Base-by-base conservation (phyloP, 768 basidiomycete species). In the Sarcodon aspratus region DNA sequence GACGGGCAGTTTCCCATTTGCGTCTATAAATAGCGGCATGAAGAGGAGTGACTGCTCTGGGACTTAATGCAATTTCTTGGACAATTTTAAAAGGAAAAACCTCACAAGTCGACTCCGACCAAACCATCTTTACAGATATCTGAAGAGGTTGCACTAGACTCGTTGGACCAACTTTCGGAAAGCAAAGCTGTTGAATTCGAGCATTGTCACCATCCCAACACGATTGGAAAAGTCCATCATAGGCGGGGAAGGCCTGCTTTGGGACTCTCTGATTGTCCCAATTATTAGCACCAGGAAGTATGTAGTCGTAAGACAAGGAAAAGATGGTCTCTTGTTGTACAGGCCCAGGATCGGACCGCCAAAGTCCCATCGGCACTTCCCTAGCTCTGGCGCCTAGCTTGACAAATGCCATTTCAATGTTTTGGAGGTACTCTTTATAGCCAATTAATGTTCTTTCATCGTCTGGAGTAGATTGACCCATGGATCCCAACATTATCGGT, bases 211-310 rank as follows among this genome's bases (percentile, higher is more conserved):
- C 79, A 2, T 57, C 54, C 57, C 67, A 75, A 54, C 73, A 76
- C 3, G 79, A 79, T 53, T 78, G 75, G 53, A 66, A 80, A 0
- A 82, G 66, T 50, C 76, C 72, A 44, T 79, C 71, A 54, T 80
- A 82, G 1, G n/a, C 59, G 46, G 0, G 67, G 63, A 6, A 73
- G 64, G 6, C 47, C 10, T 21, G 49, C 48, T 21, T 36, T 2
- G 27, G 13, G 13, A 27, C 17, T 17, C 15, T 27, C 40, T 42
- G 15, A 8, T 42, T 27, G 17, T 42, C 17, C 40, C 7, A 27
- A 27, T 9, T 27, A 9, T 15, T 15, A 8, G 7, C 7, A 13
- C 17, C 40, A 8, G 9, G 27, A 15, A 15, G 27, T 15, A 17
- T 27, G 15, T 9, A 13, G 15, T 17, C 40, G 17, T 17, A 42